Evolutionary conservation across 2,329 filamentous ascomycete species (phyloP), one percentile per base, ranked within the genome.

Genomic region (Sclerotinia subarctica): DNA sequence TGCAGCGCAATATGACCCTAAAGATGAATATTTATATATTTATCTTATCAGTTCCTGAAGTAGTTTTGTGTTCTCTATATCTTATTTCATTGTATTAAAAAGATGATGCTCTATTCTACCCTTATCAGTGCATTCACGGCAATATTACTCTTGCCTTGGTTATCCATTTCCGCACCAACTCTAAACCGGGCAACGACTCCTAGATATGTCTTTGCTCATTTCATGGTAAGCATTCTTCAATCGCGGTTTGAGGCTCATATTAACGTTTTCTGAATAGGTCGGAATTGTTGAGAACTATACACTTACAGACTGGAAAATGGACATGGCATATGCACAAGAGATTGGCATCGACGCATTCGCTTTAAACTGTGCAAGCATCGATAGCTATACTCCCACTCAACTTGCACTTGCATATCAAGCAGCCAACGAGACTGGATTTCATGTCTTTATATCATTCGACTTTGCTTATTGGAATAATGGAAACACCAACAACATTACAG

Each of bases 341-440:
- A 77, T 78, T 4, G 78, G 78, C 49, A 77, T 78, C 53, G 76
- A 78, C 54, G 76, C 73, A 0, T 78, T 78, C 60, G 76, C 74
- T 5, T 64, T 78, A 26, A 77, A 78, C 44, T 75, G 74, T 44
- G 76, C 72, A 35, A 73, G 72, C 3, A 64, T 69, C 8, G 72
- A 76, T 42, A 60, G 64, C 7, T 74, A 73, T 44, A 81, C 78
- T 0, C 72, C 72, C 3, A 70, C 64, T 13, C 76, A 77, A 64
- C 68, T 77, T 6, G 71, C 70, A 15, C 68, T 75, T 15, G 76
- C 76, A 15, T 78, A 76, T 60, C 68, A 70, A 64, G 71, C 74
- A 19, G 76, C 76, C 19, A 71, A 75, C 44, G 67, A 74, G 38
- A 64, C 72, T 8, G 69, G 71, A 44, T 78, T 78, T 67, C 74